phyloP scores from a whole-genome alignment of 179 eudicot genomes.

The Sideroxylon spinosum region DNA sequence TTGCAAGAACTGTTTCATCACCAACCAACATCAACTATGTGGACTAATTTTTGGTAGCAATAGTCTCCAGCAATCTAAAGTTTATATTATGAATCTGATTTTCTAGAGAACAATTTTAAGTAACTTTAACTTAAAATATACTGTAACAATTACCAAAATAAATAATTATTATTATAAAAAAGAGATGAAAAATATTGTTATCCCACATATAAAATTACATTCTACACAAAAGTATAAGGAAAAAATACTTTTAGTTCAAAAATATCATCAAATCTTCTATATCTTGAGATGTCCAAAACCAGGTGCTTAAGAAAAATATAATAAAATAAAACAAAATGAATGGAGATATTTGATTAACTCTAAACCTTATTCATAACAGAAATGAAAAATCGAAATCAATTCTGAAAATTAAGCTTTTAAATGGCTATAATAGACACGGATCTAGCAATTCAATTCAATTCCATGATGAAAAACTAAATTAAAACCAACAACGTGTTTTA shows the following conservation, averaged over 20 bases:
- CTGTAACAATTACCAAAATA: background rate
- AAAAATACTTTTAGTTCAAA: background rate
- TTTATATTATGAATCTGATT: background rate
- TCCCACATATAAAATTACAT: background rate
- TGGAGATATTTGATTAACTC: background rate
- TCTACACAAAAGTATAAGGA: background rate
- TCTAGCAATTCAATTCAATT: background rate
- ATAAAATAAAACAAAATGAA: background rate
- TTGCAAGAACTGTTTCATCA: constrained; percentile 25
- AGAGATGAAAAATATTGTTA: background rate
- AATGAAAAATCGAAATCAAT: background rate
- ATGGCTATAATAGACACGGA: background rate
- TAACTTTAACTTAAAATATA: background rate
- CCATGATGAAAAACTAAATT: background rate
- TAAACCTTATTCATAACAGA: background rate
- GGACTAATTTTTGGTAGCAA: constrained; percentile 19
- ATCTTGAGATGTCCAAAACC: background rate
- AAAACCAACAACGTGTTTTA: no score
- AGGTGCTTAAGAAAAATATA: background rate
- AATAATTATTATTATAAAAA: background rate
- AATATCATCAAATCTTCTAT: background rate
- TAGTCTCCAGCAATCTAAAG: background rate
- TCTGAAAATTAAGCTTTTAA: background rate
- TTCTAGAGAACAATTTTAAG: constrained; percentile 14
- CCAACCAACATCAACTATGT: background rate